phyloP scores from a whole-genome alignment of 78 protist genomes.

The Isochrysis galbana region DNA sequence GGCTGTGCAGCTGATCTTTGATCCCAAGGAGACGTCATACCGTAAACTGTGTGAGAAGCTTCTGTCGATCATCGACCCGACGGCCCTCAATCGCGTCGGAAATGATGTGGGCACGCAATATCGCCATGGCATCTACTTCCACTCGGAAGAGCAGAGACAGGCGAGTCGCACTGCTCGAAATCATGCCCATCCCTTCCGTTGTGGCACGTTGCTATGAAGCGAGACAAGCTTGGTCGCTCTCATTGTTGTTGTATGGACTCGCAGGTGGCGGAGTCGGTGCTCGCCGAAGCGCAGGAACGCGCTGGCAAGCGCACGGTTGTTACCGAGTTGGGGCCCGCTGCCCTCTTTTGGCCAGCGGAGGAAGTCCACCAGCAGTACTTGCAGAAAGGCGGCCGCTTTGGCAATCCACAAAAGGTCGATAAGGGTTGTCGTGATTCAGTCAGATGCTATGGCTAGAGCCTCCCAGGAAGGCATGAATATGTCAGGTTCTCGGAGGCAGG shows the following conservation, averaged over 20 bases:
- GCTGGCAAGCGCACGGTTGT: not conserved
- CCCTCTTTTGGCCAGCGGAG: slow-evolving; percentile 5
- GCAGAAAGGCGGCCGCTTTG: not conserved
- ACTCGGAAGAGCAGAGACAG: not conserved
- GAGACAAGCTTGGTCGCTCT: too few relatives aligned
- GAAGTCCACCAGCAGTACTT: slow-evolving; percentile 3
- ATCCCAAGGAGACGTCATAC: not conserved
- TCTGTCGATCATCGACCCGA: not conserved
- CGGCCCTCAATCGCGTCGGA: not conserved
- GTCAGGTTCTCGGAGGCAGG: too few relatives aligned
- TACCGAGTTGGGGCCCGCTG: not conserved
- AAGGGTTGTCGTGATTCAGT: not conserved
- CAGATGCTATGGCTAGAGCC: slow-evolving; percentile 24
- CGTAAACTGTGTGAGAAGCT: not conserved
- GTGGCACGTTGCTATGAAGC: too few relatives aligned
- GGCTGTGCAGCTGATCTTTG: not conserved
- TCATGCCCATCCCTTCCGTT: too few relatives aligned
- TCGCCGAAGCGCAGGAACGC: not conserved
- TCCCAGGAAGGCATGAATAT: too few relatives aligned
- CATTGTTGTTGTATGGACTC: too few relatives aligned
- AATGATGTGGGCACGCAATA: not conserved
- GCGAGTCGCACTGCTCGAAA: too few relatives aligned
- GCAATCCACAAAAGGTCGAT: not conserved
- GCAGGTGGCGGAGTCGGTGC: not conserved
- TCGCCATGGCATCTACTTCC: not conserved